phyloP scores from a whole-genome alignment of 495 filamentous ascomycete species.

The Aspergillus indologenus region DNA sequence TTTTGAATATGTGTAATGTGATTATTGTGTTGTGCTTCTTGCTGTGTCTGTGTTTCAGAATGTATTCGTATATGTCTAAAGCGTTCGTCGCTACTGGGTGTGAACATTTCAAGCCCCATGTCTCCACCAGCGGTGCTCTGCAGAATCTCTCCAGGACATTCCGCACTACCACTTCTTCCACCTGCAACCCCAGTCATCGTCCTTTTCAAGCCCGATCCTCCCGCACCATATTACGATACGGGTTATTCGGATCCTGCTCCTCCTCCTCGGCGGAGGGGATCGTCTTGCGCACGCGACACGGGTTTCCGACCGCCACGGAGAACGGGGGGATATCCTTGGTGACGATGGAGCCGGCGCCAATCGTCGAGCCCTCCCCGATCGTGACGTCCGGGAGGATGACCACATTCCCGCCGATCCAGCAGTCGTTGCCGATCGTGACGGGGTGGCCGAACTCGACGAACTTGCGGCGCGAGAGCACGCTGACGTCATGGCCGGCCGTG shows the following conservation, averaged over 20 bases:
- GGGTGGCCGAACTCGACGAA: slow-evolving; percentile 72
- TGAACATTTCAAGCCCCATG: no score
- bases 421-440: slow-evolving; percentile 75
- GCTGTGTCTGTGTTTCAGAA: no score
- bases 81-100: no score
- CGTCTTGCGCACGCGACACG: slow-evolving; percentile 38
- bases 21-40: no score
- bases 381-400: slow-evolving; percentile 69
- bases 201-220: slow-evolving; percentile 12
- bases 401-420: slow-evolving; percentile 79
- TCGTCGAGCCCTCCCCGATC: slow-evolving; percentile 44
- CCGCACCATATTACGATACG: slow-evolving; percentile 17
- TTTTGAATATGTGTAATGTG: no score
- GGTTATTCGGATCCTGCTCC: slow-evolving; percentile 26
- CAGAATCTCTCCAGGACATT: background rate
- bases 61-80: no score
- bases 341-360: slow-evolving; percentile 47
- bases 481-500: slow-evolving; percentile 66
- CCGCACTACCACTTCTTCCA: background rate
- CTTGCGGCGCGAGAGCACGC: slow-evolving; percentile 62
- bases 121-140: no score
- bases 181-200: no score
- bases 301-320: slow-evolving; percentile 39
- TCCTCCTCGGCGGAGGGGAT: slow-evolving; percentile 33
- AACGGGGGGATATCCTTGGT: slow-evolving; percentile 45